These are phyloP conservation scores for Prunus mume DNA, from an alignment of 306 rosid species.

Conservation along the genomic window DNA sequence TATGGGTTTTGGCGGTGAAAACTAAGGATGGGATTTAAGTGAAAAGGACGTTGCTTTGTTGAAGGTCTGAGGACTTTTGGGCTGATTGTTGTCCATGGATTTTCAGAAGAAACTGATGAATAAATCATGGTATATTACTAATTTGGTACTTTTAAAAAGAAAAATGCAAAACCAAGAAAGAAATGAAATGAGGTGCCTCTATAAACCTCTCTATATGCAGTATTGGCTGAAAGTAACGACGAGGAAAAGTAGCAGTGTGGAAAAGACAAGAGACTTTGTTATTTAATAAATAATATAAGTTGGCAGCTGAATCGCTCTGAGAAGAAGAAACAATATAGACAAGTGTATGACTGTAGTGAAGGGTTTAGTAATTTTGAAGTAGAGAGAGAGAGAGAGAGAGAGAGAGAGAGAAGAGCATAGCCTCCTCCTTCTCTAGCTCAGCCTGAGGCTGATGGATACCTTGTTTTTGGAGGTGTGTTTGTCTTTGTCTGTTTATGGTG, in stretches of 20 bases:
- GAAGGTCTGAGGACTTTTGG: conserved; percentile 20
- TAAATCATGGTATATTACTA: conserved; percentile 41
- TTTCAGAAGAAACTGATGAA: conserved; percentile 25
- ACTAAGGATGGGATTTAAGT: conserved; percentile 24
- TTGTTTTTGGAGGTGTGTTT: not conserved
- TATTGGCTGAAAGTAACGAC: not conserved
- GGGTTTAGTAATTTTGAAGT: not conserved
- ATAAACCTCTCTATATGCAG: not conserved
- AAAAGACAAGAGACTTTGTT: not conserved
- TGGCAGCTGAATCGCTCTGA: not conserved
- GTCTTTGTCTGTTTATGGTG: not conserved
- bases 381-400: not conserved
- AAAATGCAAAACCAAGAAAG: not conserved
- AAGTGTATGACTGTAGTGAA: conserved; percentile 11
- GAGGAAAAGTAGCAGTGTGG: not conserved
- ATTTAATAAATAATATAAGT: not conserved
- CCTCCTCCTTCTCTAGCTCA: not conserved
- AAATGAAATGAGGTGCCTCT: not conserved
- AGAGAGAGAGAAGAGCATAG: too few species aligned
- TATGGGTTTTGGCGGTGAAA: conserved; percentile 25
- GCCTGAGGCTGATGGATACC: not conserved
- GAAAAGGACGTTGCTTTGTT: conserved; percentile 7
- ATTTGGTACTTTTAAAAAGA: not conserved
- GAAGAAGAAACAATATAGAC: conserved; percentile 32
- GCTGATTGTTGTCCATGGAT: conserved; percentile 21